Evolutionary conservation across 169 alveolate genomes (phyloP), one percentile per base, ranked within the genome.

Genomic region (Cryptosporidium felis): DNA sequence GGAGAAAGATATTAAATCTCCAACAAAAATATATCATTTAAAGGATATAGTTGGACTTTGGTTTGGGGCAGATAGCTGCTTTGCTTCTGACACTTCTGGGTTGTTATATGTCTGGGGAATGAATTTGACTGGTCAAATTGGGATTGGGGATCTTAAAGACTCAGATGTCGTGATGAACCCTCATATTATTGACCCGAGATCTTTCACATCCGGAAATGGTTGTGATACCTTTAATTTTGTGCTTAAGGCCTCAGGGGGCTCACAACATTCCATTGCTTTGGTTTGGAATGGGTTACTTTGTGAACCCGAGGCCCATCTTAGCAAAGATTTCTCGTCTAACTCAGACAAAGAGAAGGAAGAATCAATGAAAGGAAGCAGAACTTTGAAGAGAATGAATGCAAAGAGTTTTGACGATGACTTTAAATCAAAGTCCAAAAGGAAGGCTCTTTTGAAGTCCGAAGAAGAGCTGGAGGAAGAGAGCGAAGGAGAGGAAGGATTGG

Each of bases 51-150:
- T 0, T 3, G 26, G 18, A 21, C 41, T 74, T 18, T 65, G 85
- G 9, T 74, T 74, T 36, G 85, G 85, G 26, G 65, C 85, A 34
- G 85, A 74, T 53, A 21, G 66, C 28, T 74, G 85, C 10, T 74
- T 74, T 36, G 85, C 85, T 36, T 53, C 40, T 34, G 74, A 74
- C 41, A 36, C 2, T 0, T 38, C 32, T 36, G 85, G 85, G 6
- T 6, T 74, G 26, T 16, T 74, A 18, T 74, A 23, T 58, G 66
- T 26, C 1, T 74, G 85, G 85, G 85, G 85, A 16, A 30, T 74
- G 66, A 74, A 74, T 36, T 45, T 74, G 56, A 74, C 85, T 0
- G 85, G 85, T 8, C 85, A 74, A 36, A 74, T 74, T 14, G 85
- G 65, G 3, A 53, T 56, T 74, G 26, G 36, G 16, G 40, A 9